Conservation (phyloP, 2,329 filamentous ascomycete genomes). For the Pseudodiploospora longispora region DNA sequence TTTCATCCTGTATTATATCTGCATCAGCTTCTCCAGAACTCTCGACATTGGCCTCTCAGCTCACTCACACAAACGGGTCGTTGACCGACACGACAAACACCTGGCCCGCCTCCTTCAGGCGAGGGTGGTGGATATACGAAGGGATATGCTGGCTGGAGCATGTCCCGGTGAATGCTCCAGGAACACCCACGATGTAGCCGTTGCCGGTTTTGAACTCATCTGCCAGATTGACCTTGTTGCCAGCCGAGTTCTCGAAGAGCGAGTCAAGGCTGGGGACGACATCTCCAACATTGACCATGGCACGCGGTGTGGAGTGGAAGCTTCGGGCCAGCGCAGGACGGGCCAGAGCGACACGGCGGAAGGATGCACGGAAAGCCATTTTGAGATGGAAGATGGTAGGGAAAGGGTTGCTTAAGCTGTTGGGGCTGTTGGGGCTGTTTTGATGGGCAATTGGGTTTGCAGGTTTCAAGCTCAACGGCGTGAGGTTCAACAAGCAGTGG, state of each 20-base stretch:
- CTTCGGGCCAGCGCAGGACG: conserved; percentile 22
- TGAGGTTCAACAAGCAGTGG: not conserved
- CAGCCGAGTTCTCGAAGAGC: conserved; percentile 77
- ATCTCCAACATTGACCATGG: conserved; percentile 70
- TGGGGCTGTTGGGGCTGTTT: not conserved
- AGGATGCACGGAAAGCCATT: conserved; percentile 30
- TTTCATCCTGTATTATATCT: conserved; percentile 61
- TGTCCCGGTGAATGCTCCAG: conserved; percentile 61
- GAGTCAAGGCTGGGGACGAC: conserved; percentile 68
- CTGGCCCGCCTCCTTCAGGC: conserved; percentile 69
- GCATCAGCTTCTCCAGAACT: conserved; percentile 8
- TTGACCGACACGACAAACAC: conserved; percentile 92
- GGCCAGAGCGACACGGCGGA: conserved; percentile 24
- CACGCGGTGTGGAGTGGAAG: conserved; percentile 59
- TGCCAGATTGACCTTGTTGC: conserved; percentile 82
- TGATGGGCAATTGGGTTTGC: not conserved
- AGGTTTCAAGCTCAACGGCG: not conserved
- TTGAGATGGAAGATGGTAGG: not conserved
- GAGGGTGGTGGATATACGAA: conserved; percentile 73
- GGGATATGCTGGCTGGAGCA: conserved; percentile 66
- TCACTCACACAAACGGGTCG: conserved; percentile 80
- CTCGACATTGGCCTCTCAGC: not conserved
- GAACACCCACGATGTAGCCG: conserved; percentile 78
- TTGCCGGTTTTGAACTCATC: conserved; percentile 64
- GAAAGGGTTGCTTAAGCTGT: too few species aligned